phyloP scores from a whole-genome alignment of 139 green algal genomes.

The Coelastrella sp. region DNA sequence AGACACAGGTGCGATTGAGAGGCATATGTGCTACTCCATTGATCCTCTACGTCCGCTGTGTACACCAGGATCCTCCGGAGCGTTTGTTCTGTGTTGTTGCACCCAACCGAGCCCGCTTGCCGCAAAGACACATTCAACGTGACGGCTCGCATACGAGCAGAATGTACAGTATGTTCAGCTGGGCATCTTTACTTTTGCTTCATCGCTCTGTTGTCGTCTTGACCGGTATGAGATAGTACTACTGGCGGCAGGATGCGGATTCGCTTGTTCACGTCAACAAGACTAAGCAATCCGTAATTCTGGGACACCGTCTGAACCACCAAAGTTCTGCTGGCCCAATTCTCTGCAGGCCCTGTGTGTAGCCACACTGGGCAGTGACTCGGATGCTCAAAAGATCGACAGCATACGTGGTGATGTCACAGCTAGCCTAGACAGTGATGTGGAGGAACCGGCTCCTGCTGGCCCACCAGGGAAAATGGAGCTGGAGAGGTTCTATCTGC shows the following conservation, averaged over 20 bases:
- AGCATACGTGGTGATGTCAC: constrained; percentile 51
- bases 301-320: not conserved
- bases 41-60: not conserved
- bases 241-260: too few relatives aligned
- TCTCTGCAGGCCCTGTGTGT: constrained; percentile 87
- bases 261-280: too few relatives aligned
- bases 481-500: constrained; percentile 93
- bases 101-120: too few relatives aligned
- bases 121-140: too few relatives aligned
- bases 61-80: too few relatives aligned
- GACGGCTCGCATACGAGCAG: not conserved
- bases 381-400: constrained; percentile 75
- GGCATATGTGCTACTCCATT: not conserved
- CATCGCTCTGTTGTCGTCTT: too few relatives aligned
- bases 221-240: too few relatives aligned
- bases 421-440: constrained; percentile 10
- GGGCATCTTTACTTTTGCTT: too few relatives aligned
- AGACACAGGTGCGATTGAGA: constrained; percentile 86
- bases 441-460: not conserved
- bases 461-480: not conserved
- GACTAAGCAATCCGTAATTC: too few relatives aligned
- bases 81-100: too few relatives aligned
- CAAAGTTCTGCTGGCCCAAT: too few relatives aligned
- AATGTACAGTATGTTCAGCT: too few relatives aligned
- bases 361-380: constrained; percentile 77